Percentiles rank a stretch among this genome's conserved stretches.
phyloP scores from a whole-genome alignment of 129 eudicot species.

The Pseudognaphalium luteoalbum region DNA sequence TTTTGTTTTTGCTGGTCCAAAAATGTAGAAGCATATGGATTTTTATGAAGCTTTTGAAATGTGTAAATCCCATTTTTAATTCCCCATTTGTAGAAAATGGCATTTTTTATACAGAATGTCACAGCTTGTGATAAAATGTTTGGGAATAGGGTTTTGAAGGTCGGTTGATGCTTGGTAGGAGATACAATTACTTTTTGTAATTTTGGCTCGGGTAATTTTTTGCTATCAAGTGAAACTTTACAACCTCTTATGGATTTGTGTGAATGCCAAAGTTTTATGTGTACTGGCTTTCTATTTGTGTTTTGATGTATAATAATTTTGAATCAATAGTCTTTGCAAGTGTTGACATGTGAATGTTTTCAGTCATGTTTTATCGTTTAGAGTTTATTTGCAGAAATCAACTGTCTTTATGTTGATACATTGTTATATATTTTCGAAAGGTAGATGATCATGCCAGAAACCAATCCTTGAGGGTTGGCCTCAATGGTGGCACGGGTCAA shows the following conservation, averaged over 20 bases:
- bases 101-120: conserved; percentile 36
- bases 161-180: conserved; percentile 31
- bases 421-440: neutral
- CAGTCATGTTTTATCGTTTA: neutral
- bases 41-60: conserved; percentile 25
- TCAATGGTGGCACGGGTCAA: neutral
- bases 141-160: conserved; percentile 36
- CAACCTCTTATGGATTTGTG: conserved; percentile 18
- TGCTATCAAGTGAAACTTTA: conserved; percentile 29
- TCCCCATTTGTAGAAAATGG: conserved; percentile 27
- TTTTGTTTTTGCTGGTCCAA: conserved; percentile 22
- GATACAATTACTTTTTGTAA: conserved; percentile 33
- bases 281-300: conserved; percentile 14
- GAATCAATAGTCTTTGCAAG: neutral
- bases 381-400: neutral
- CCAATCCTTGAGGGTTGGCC: neutral
- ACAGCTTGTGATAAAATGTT: conserved; percentile 41
- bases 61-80: conserved; percentile 40
- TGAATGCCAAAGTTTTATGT: conserved; percentile 32
- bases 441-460: neutral
- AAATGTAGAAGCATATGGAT: conserved; percentile 31
- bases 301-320: neutral
- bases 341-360: neutral
- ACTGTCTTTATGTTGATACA: neutral
- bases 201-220: conserved; percentile 26